Evolutionary conservation across 495 filamentous ascomycete genomes (phyloP), one percentile per base, ranked within the genome.

Genomic region (Penicillium waksmanii): DNA sequence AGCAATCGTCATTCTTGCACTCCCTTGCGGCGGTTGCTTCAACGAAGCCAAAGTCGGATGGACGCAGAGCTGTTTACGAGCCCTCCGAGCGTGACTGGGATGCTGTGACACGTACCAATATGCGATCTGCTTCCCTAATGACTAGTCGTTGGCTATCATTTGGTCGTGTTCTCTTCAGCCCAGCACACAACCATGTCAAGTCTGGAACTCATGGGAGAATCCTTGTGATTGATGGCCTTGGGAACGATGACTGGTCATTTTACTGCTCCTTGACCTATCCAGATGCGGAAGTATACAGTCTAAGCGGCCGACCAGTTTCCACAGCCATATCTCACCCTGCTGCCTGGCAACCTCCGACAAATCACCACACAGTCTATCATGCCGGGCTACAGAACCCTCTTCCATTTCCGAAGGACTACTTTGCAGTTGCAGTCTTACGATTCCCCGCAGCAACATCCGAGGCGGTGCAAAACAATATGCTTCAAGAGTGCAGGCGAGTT

Each of bases 201-300:
- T 81, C 84, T 7, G 87, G 75, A 33, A 72, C 76, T 10, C 76
- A 85, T 31, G 82, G 86, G 33, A 73, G 84, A 19, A 82, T 99
- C 34, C 82, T 99, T 15, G 89, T 99, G 19, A 82, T 99, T 42
- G 95, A 99, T 72, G 96, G 96, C 11, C 84, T 98, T 31, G 90
- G 89, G 49, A 91, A 87, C 60, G 87, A 95, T 64, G 96, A 99
- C 71, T 99, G 96, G 96, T 97, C 93, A 3, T 98, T 96, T 75
- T 98, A 97, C 71, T 93, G 90, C 51, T 92, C 95, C 13, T 82
- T 97, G 69, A 96, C 93, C 3, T 98, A 98, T 63, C 90, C 91
- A 1, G 82, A 82, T 31, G 90, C 91, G 0, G 89, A 87, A 18
- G 87, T 98, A 57, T 97, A 96, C 80, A 96, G 91, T 66, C 81